Conservation (phyloP, 176 grass and related monocot species). For the Saccharum spontaneum region DNA sequence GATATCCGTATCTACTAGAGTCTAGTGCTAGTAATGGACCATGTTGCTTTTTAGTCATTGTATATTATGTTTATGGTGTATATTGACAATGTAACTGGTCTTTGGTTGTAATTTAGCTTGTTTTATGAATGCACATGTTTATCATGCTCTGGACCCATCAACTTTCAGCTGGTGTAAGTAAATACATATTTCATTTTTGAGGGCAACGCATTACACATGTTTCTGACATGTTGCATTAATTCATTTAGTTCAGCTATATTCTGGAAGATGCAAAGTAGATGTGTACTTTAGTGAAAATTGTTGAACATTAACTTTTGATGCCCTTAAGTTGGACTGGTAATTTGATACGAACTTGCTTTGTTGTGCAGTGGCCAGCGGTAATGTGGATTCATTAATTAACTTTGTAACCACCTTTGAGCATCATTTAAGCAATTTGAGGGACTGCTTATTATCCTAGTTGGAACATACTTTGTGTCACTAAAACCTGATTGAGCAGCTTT, state of each 20-base stretch:
- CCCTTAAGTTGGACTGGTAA: neutral
- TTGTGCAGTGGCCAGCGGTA: neutral
- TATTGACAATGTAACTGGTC: neutral
- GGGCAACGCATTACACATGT: neutral
- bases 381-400: neutral
- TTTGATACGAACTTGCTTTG: neutral
- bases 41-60: neutral
- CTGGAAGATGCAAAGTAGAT: neutral
- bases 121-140: neutral
- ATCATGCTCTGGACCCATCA: neutral
- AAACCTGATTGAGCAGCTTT: neutral
- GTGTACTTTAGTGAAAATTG: neutral
- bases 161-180: no score
- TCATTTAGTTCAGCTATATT: neutral
- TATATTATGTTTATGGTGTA: neutral
- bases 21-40: neutral
- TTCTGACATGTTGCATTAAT: neutral
- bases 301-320: neutral
- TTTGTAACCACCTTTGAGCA: neutral
- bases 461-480: neutral
- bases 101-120: neutral
- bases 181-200: neutral
- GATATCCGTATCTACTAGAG: neutral
- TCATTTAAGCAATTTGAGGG: neutral
- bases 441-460: neutral